Evolutionary conservation across 148 eudicot species (phyloP).

Genomic region (Rhododendron ovatum): DNA sequence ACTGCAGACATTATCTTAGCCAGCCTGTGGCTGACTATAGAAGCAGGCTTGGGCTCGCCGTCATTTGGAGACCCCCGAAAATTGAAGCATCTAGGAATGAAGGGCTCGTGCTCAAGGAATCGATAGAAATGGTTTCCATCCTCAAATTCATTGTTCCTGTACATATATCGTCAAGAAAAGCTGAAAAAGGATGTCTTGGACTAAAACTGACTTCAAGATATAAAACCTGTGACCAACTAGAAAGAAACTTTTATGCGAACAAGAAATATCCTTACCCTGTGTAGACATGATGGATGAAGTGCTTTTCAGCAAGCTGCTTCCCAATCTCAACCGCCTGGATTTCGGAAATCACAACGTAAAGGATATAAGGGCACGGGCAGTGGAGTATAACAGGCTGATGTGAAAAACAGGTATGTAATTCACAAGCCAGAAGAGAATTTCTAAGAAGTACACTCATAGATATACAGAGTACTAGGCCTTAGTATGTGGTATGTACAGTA

Average conservation of each 20-base stretch:
- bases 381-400: neutral
- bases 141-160: slow-evolving; percentile 68
- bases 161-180: neutral
- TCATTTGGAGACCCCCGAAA: slow-evolving; percentile 69
- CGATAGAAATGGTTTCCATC: slow-evolving; percentile 72
- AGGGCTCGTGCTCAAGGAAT: slow-evolving; percentile 84
- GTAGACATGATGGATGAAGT: slow-evolving; percentile 79
- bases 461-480: neutral
- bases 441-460: neutral
- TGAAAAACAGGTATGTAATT: neutral
- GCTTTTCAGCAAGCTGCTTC: slow-evolving; percentile 62
- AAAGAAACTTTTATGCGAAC: neutral
- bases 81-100: slow-evolving; percentile 74
- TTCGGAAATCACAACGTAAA: neutral
- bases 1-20: slow-evolving; percentile 77
- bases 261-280: slow-evolving; percentile 42
- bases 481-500: neutral
- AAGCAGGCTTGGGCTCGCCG: slow-evolving; percentile 56
- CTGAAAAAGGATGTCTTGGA: neutral
- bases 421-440: neutral
- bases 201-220: neutral
- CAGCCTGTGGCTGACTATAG: slow-evolving; percentile 43
- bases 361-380: neutral
- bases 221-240: neutral
- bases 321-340: slow-evolving; percentile 83